Conservation (phyloP, 2,329 filamentous ascomycete species). For the Aspergillus jensenii region DNA sequence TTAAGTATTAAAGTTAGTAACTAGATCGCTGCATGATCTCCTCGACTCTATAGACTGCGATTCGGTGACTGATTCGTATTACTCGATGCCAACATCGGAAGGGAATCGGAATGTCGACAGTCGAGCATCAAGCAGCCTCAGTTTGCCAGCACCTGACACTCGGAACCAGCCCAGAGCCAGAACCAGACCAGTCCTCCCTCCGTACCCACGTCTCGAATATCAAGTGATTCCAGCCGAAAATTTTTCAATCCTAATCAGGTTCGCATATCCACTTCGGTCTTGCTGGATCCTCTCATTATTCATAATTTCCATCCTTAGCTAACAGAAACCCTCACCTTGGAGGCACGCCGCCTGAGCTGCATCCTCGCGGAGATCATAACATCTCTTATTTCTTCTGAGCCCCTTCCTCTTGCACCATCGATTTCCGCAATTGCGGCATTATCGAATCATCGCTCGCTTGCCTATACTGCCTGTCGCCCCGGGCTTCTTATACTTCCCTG, state of each 20-base stretch:
- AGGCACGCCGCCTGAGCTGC: not conserved
- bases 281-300: conserved; percentile 16
- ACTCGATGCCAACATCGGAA: not conserved
- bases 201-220: not conserved
- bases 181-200: not conserved
- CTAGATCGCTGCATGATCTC: not conserved
- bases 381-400: conserved; percentile 6
- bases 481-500: conserved; percentile 1
- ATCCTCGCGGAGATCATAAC: conserved; percentile 4
- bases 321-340: conserved; percentile 17
- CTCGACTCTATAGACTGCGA: not conserved
- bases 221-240: not conserved
- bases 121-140: too few species aligned
- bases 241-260: not conserved
- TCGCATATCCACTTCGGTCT: conserved; percentile 1
- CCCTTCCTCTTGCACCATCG: conserved; percentile 21
- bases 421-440: conserved; percentile 24
- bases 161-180: not conserved
- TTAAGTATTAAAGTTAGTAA: not conserved
- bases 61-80: not conserved
- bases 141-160: not conserved
- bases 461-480: not conserved
- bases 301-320: conserved; percentile 16
- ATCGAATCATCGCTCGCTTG: conserved; percentile 8
- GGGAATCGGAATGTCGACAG: not conserved